These are phyloP conservation scores for Cucurbita maxima DNA, from an alignment of 306 rosid species.

Conservation along the genomic window DNA sequence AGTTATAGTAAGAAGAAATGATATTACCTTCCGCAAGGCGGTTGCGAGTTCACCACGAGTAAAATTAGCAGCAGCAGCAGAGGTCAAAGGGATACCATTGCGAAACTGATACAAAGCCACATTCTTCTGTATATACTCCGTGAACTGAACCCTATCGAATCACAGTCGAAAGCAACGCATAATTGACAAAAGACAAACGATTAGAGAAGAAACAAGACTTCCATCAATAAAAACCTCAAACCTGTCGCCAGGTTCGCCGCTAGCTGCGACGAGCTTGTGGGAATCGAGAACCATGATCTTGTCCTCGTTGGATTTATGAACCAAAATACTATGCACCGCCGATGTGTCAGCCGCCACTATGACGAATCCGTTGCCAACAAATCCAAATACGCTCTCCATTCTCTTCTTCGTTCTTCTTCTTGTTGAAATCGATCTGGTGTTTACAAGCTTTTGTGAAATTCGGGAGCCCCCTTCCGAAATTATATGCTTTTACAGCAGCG, in stretches of 20 bases:
- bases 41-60: slow-evolving; percentile 75
- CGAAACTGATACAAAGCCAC: slow-evolving; percentile 66
- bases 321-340: slow-evolving; percentile 86
- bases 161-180: neutral
- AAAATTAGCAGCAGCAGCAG: slow-evolving; percentile 72
- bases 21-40: slow-evolving; percentile 55
- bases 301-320: slow-evolving; percentile 91
- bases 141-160: slow-evolving; percentile 52
- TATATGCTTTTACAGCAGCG: neutral
- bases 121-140: slow-evolving; percentile 68
- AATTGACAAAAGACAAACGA: neutral
- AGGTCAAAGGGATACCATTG: slow-evolving; percentile 60
- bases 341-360: slow-evolving; percentile 83
- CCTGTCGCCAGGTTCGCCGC: slow-evolving; percentile 97
- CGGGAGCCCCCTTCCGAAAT: neutral
- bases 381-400: slow-evolving; percentile 84
- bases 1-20: neutral
- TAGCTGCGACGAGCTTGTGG: slow-evolving; percentile 92
- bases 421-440: neutral
- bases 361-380: slow-evolving; percentile 68
- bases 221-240: neutral
- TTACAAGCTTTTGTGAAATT: neutral
- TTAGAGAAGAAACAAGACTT: slow-evolving; percentile 3
- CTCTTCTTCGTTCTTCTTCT: slow-evolving; percentile 5
- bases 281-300: slow-evolving; percentile 97